Base-by-base conservation (phyloP, 75 land plant genomes). In the Pinus albicaulis region DNA sequence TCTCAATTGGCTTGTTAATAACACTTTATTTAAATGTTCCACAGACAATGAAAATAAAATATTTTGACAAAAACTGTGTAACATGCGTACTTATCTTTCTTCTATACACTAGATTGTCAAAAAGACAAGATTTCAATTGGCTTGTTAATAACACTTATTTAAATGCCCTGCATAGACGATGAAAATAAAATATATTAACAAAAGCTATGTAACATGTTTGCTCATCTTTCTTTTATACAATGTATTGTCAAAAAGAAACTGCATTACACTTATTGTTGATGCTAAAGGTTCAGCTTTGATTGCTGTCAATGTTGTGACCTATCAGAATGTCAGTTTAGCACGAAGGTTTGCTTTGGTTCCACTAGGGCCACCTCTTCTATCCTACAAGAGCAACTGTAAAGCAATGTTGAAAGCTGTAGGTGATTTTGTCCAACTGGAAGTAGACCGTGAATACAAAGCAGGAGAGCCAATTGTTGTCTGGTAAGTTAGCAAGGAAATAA, bases 261-360 rank as follows among this genome's bases (percentile, higher is more conserved):
- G 48, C 8, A 7, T 44, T 44, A 44, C 48, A 48, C 53, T 58
- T 60, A 5, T 25, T 59, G 19, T 65, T 28, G n/a, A 61, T 58
- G 38, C 41, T 55, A 19, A n/a, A 71, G 38, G 5, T 16, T 44
- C 55, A 62, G 28, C 53, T 34, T 22, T 79, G 15, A 74, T 63
- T 78, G 22, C 20, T 25, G 26, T 48, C 24, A 34, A 58, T 28
- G 23, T 52, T 55, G 12, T 55, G 64, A 34, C 48, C 69, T 58
- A 3, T 2, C 89, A 97, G 99, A 91, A 93, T 74, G 99, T 97
- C 60, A 87, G 89, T 79, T 82, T 97, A 74, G 92, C 99, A 57
- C 84, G 98, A 73, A 92, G 99, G 58, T 97, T 97, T 82, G 98
- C 98, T 20, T 79, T 97, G 76, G 99, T 97, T 78, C 99, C 99